phyloP scores from a whole-genome alignment of 1,284 basidiomycete species.

The Pyrrhoderma lamaoense region DNA sequence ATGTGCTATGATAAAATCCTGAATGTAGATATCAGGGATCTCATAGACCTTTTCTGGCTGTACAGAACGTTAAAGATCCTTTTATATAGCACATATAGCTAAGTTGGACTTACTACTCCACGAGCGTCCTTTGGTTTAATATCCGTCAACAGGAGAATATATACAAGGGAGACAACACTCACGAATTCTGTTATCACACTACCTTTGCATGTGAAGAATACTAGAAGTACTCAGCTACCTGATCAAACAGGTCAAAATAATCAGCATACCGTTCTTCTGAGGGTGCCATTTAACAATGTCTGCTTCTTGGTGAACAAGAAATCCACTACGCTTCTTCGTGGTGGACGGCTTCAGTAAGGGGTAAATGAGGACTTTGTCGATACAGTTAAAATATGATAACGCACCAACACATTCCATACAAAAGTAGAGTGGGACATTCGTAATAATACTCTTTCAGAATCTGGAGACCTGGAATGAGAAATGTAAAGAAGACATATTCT shows the following conservation, averaged over 20 bases:
- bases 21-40: constrained; percentile 2
- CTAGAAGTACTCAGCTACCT: background rate
- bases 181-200: constrained; percentile 10
- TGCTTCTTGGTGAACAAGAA: constrained; percentile 9
- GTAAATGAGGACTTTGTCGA: background rate
- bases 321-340: background rate
- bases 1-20: constrained; percentile 8
- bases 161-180: background rate
- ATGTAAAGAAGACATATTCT: background rate
- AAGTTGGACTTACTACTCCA: too few relatives aligned
- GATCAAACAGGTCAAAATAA: background rate
- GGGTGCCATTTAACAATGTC: constrained; percentile 12
- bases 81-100: too few relatives aligned
- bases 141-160: background rate
- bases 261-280: constrained; percentile 1
- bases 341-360: constrained; percentile 2
- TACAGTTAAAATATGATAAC: background rate
- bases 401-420: constrained; percentile 13
- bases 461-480: constrained; percentile 5
- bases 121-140: background rate
- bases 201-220: constrained; percentile 1
- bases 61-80: background rate
- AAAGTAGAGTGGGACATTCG: constrained; percentile 10
- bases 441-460: constrained; percentile 12
- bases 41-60: constrained; percentile 8